These are phyloP conservation scores for Bigelowiella natans DNA, from an alignment of 78 protist species.

Conservation along the genomic window DNA sequence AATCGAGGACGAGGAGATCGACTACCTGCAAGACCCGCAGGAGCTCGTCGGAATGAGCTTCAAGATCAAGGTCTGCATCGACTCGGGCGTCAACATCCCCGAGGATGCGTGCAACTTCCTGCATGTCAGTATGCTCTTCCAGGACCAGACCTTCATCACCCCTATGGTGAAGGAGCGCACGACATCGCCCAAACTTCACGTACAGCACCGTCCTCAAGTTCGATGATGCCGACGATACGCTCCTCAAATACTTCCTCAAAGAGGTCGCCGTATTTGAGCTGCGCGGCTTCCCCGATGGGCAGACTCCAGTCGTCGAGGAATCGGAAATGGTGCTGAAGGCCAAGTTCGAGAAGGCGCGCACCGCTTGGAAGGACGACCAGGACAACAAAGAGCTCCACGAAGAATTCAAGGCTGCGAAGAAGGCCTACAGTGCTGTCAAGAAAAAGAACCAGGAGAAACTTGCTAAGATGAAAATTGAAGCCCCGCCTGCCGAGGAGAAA, in stretches of 20 bases:
- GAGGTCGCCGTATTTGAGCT: not conserved
- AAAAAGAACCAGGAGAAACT: too few species aligned
- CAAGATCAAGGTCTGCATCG: not conserved
- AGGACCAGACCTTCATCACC: too few species aligned
- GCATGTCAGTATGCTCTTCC: not conserved
- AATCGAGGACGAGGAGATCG: not conserved
- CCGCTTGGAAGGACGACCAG: not conserved
- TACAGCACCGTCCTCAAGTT: too few species aligned
- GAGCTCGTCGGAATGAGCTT: not conserved
- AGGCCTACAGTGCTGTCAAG: too few species aligned
- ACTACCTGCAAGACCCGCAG: not conserved
- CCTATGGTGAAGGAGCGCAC: too few species aligned
- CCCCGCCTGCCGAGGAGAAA: not conserved
- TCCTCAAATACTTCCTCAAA: not conserved
- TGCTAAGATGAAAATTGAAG: not conserved
- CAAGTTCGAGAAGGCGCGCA: not conserved
- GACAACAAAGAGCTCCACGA: not conserved
- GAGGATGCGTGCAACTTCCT: not conserved
- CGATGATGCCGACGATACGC: not conserved
- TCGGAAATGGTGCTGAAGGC: not conserved
- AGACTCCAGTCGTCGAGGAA: not conserved
- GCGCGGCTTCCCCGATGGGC: not conserved
- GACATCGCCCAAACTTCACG: too few species aligned
- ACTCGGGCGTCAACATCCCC: not conserved
- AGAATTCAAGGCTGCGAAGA: not conserved